Conservation (phyloP, 2,329 filamentous ascomycete genomes). For the Cordyceps tenuipes region DNA sequence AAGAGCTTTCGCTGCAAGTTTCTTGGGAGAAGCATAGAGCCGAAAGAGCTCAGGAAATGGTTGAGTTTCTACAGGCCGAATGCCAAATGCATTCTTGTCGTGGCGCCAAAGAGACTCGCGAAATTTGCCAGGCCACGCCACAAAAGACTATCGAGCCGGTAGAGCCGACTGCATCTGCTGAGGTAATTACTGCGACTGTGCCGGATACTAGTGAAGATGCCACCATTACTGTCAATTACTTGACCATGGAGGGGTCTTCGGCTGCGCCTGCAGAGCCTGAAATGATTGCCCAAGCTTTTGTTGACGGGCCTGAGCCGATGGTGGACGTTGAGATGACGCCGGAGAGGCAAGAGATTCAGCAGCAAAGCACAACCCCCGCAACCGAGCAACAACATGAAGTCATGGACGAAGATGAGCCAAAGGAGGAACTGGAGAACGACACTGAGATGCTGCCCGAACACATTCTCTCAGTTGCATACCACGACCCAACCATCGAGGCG, state of each 20-base stretch:
- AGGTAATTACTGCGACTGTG: neutral
- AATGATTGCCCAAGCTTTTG: conserved; percentile 13
- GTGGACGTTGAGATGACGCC: conserved; percentile 1
- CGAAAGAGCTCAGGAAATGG: conserved; percentile 60
- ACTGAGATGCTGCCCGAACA: conserved; percentile 18
- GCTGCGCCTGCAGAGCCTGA: conserved; percentile 20
- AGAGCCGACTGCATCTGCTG: conserved; percentile 4
- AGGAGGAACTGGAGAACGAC: conserved; percentile 30
- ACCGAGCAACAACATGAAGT: neutral
- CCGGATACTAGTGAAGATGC: neutral
- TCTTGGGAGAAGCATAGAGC: conserved; percentile 56
- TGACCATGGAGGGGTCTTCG: neutral
- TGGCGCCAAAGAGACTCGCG: conserved; percentile 36
- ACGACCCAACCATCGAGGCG: neutral
- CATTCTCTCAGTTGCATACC: neutral
- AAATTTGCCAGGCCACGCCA: neutral
- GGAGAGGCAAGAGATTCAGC: conserved; percentile 14
- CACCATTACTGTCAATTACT: neutral
- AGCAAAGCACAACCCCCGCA: conserved; percentile 18
- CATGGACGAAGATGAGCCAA: conserved; percentile 2
- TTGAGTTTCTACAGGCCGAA: conserved; percentile 70
- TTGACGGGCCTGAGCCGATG: conserved; percentile 9
- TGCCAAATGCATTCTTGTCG: conserved; percentile 61
- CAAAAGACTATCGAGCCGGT: neutral
- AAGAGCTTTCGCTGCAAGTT: conserved; percentile 44